Percentiles rank a stretch among this genome's conserved stretches.
Evolutionary conservation across 331 rosid genomes (phyloP).

Genomic region (Acacia concinna): DNA sequence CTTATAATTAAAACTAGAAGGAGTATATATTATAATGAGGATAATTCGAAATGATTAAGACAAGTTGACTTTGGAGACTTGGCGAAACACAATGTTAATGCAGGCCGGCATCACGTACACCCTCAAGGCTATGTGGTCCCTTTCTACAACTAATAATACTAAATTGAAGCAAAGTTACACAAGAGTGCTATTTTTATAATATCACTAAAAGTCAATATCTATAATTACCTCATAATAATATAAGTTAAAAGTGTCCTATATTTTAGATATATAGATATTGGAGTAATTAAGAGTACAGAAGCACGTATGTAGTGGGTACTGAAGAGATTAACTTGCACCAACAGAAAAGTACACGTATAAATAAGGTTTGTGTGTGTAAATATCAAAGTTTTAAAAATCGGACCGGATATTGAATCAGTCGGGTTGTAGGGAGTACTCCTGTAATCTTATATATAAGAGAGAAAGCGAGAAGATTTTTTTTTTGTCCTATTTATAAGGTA

Average conservation of each 20-base stretch:
- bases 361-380: too few relatives aligned
- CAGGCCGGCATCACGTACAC: not conserved
- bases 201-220: not conserved
- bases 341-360: too few relatives aligned
- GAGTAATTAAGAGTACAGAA: conserved; percentile 18
- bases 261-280: not conserved
- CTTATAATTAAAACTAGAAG: too few relatives aligned
- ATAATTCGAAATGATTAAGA: not conserved
- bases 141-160: not conserved
- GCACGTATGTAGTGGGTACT: too few relatives aligned
- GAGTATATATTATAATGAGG: too few relatives aligned
- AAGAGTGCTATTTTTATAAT: not conserved
- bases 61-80: not conserved
- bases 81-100: not conserved
- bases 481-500: too few relatives aligned
- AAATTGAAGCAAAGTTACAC: not conserved
- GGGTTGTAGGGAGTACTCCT: too few relatives aligned
- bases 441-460: too few relatives aligned
- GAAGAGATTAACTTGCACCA: not conserved
- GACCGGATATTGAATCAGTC: too few relatives aligned
- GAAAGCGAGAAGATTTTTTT: too few relatives aligned
- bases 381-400: too few relatives aligned
- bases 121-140: not conserved
- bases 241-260: not conserved
- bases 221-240: not conserved